Evolutionary conservation across 257 asterid species (phyloP), one percentile per base, ranked within the genome.

Genomic region (Jacaranda copaia): DNA sequence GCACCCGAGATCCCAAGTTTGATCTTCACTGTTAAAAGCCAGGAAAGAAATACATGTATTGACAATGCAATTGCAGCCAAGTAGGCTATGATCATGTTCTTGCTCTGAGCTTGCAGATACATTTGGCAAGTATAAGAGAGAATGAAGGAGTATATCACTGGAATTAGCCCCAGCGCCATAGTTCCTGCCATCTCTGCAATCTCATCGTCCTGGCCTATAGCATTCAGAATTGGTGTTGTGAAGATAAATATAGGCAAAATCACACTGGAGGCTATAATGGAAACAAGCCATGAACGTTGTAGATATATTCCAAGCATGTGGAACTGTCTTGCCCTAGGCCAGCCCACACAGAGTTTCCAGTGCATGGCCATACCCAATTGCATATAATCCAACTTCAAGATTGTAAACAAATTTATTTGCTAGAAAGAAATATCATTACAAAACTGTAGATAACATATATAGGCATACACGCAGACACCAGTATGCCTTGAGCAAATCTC

Each of bases 401-500:
- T 63, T 8, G 8, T 14, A n/a, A 53, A n/a, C 1, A 18, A 56
- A 0, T 14, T 4, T 0, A n/a, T 14, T 76, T 83, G 87, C 88
- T 25, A 25, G 1, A 25, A 25, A 25, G 32, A 25, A 25, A 25
- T 2, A 25, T 25, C 32, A 25, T 25, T 25, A 25, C 32, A 25
- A 25, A 25, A 0, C 32, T 25, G 2, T 25, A 2, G 2, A 25
- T 25, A 25, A 25, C 32, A 25, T 25, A 25, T 25, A 25, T 25
- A 25, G 32, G 2, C 2, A 25, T 25, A 25, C 2, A 25, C 2
- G n/a, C n/a, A n/a, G n/a, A 25, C 2, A 25, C 32, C 32, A 84
- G 67, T 36, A 88, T 77, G 66, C 93, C 89, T 68, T 86, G 86
- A 49, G 82, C 86, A 36, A 88, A 86, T 45, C 93, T 81, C 53